Base-by-base conservation (phyloP, 2,329 filamentous ascomycete species). In the Talaromyces amestolkiae region DNA sequence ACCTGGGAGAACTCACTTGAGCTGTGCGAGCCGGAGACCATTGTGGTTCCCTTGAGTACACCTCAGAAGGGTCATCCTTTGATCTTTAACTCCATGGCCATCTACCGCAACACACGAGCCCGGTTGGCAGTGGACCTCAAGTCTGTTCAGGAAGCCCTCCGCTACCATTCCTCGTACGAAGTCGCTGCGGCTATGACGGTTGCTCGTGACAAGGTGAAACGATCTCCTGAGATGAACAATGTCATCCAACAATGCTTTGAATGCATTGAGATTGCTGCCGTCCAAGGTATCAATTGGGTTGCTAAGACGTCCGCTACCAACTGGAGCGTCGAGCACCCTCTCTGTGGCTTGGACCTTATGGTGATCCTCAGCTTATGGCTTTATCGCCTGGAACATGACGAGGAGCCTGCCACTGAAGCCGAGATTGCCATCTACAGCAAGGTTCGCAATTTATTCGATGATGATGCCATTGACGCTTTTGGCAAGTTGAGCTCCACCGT, bases 1-100 rank as follows among this genome's bases (percentile, higher is more conserved):
- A 97, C 94, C n/a, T 99, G 95, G 95, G 93, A 98, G 83, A 96
- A 91, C 80, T 97, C 94, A 47, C 86, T 98, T 24, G 92, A 96
- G 65, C 86, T 96, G 68, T 97, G 93, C 77, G 94, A 98, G 81
- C 90, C 93, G 2, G 95, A 99, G 79, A 89, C 87, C 15, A 91
- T 94, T 62, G 86, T 92, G 13, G 92, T 97, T 61, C 92, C 93
- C 61, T 86, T 98, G 70, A 96, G 92, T 76, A 93, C 94, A 33
- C 94, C 95, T 58, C 93, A 98, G 80, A 96, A 96, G 78, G 93
- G 93, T 17, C 95, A 98, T 75, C 95, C 95, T 19, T 84, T 99
- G 62, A 93, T 97, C 73, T 98, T 98, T 86, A 99, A 99, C 77
- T 94, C 95, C 65, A 95, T 95, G 88, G 95, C 95, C 19, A 90